Evolutionary conservation across 768 basidiomycete genomes (phyloP).

Genomic region (Cystofilobasidium bisporidii): DNA sequence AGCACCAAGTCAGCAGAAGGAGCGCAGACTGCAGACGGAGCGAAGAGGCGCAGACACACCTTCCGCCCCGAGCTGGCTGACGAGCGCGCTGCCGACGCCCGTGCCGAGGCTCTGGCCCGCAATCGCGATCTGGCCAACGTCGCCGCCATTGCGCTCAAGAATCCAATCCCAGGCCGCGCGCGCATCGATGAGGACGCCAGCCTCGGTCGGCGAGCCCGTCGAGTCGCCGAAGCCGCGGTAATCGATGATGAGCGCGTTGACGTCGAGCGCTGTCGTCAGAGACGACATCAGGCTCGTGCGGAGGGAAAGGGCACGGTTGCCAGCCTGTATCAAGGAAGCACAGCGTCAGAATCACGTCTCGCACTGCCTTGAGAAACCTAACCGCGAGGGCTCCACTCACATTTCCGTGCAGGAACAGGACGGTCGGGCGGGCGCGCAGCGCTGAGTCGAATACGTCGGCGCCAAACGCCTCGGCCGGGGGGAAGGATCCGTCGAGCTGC

Average conservation of each 20-base stretch:
- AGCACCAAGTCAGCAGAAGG: neutral
- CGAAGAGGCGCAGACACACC: slow-evolving; percentile 32
- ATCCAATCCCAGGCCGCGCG: slow-evolving; percentile 74
- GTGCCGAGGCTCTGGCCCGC: slow-evolving; percentile 86
- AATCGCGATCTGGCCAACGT: slow-evolving; percentile 55
- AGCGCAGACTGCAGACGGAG: neutral
- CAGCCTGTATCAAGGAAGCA: slow-evolving; percentile 43
- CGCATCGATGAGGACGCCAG: slow-evolving; percentile 60
- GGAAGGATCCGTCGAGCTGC: neutral
- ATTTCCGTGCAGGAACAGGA: slow-evolving; percentile 92
- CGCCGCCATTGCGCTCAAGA: slow-evolving; percentile 48
- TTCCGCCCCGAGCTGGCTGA: slow-evolving; percentile 43
- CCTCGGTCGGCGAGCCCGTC: slow-evolving; percentile 62
- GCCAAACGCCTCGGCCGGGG: slow-evolving; percentile 30
- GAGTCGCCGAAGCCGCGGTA: slow-evolving; percentile 81
- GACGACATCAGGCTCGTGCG: slow-evolving; percentile 62
- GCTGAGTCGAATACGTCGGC: slow-evolving; percentile 49
- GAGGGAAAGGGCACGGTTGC: slow-evolving; percentile 56
- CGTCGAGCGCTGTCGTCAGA: slow-evolving; percentile 55
- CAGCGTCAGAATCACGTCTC: neutral
- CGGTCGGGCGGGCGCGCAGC: slow-evolving; percentile 54
- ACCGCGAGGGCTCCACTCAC: no score
- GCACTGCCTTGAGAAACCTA: no score
- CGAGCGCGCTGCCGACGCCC: slow-evolving; percentile 52
- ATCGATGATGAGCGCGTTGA: slow-evolving; percentile 76